Evolutionary conservation across 306 rosid genomes (phyloP).

Genomic region (Rosa lucieae): DNA sequence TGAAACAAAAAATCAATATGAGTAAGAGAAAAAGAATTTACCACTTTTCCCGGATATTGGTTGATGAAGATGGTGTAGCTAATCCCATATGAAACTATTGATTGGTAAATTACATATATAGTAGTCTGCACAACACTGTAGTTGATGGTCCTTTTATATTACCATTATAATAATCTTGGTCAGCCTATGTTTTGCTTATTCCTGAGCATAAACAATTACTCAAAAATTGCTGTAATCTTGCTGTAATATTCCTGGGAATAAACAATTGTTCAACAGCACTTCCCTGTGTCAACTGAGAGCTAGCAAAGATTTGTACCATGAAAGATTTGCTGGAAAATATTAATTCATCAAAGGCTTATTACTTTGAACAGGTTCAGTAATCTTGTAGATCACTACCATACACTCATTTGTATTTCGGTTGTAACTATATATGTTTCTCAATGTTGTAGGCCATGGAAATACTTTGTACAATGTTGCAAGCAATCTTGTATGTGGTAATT

Average conservation of each 20-base stretch:
- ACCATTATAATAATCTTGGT: not conserved
- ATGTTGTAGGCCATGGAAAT: conserved; percentile 65
- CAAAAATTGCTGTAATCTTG: conserved; percentile 3
- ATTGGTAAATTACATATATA: not conserved
- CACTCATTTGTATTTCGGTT: conserved; percentile 7
- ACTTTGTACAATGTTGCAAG: conserved; percentile 64
- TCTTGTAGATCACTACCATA: no score
- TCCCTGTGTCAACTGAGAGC: conserved; percentile 23
- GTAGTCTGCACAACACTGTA: not conserved
- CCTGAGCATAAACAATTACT: no score
- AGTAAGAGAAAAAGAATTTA: not conserved
- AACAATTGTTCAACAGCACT: conserved; percentile 57
- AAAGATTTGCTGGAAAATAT: not conserved
- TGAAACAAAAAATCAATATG: not conserved
- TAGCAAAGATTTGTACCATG: no score
- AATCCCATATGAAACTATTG: not conserved
- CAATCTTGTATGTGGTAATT: conserved; percentile 62
- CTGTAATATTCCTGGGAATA: conserved; percentile 74
- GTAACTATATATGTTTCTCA: not conserved
- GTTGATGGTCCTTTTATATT: not conserved
- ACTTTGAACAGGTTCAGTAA: no score
- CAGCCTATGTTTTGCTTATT: no score
- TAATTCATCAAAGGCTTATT: no score
- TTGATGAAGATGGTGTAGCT: not conserved
- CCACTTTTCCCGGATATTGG: not conserved